Conservation (phyloP, 2,329 filamentous ascomycete species). For the Claviceps digitariae region DNA sequence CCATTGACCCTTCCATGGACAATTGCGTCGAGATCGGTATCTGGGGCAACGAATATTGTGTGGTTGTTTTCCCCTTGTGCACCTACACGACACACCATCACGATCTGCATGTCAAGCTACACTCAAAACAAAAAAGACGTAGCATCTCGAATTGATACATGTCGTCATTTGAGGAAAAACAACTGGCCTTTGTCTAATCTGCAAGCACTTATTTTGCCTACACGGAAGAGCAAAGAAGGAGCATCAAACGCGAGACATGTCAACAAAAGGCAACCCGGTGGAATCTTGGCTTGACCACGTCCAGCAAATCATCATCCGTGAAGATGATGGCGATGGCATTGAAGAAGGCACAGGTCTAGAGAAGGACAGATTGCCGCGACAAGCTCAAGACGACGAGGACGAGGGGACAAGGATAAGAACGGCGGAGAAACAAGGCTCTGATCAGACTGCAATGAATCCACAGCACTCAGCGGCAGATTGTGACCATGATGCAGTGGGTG, state of each 20-base stretch:
- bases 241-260: not conserved
- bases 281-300: conserved; percentile 1
- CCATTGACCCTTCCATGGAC: not conserved
- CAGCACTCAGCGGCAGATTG: not conserved
- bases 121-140: not conserved
- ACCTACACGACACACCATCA: not conserved
- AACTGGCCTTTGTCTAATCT: not conserved
- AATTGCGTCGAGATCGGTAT: not conserved
- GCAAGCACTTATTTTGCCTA: not conserved
- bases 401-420: not conserved
- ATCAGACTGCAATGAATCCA: not conserved
- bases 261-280: not conserved
- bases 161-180: not conserved
- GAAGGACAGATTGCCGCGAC: not conserved
- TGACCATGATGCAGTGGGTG: not conserved
- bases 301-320: not conserved
- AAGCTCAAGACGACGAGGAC: not conserved
- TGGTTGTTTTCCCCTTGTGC: not conserved
- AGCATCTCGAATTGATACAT: not conserved
- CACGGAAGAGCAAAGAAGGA: not conserved
- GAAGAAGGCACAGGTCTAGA: not conserved
- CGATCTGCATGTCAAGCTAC: not conserved
- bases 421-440: not conserved
- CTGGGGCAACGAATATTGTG: not conserved
- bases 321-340: not conserved